A percentile compares a stretch with the other conserved stretches of the same genome.
These are phyloP conservation scores for Psidium friedrichsthalianum DNA, from an alignment of 345 rosid species.

Conservation along the genomic window DNA sequence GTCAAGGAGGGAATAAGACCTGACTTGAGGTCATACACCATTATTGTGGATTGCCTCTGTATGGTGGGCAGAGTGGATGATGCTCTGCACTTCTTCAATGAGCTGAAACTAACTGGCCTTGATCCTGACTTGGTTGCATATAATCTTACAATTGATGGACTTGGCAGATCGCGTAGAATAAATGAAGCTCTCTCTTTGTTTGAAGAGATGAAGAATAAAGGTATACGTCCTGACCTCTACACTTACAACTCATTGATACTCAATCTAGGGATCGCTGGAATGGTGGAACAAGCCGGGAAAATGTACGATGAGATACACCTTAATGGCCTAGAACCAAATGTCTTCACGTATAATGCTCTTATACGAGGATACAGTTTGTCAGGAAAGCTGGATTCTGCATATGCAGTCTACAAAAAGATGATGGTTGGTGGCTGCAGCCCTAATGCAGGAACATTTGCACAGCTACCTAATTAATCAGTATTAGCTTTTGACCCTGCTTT, in stretches of 20 bases:
- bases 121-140: conserved; percentile 60
- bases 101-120: conserved; percentile 51
- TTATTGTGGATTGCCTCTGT: conserved; percentile 67
- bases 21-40: conserved; percentile 82
- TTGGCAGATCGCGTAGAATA: conserved; percentile 53
- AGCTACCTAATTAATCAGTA: conserved; percentile 51
- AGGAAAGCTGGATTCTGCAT: conserved; percentile 59
- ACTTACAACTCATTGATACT: conserved; percentile 74
- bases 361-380: conserved; percentile 66
- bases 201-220: conserved; percentile 53
- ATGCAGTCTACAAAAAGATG: conserved; percentile 69
- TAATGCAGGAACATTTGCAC: conserved; percentile 71
- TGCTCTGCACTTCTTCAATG: conserved; percentile 51
- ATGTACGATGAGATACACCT: conserved; percentile 50
- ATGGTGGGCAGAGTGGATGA: conserved; percentile 66
- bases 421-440: conserved; percentile 77
- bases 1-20: conserved; percentile 69
- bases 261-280: conserved; percentile 49
- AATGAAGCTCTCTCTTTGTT: conserved; percentile 59
- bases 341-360: conserved; percentile 78
- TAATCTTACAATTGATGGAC: conserved; percentile 68
- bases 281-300: conserved; percentile 55
- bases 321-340: conserved; percentile 67
- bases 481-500: background rate
- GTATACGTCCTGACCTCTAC: conserved; percentile 63